These are phyloP conservation scores for Atkinsonella texensis DNA, from an alignment of 2,329 filamentous ascomycete species.

Conservation along the genomic window DNA sequence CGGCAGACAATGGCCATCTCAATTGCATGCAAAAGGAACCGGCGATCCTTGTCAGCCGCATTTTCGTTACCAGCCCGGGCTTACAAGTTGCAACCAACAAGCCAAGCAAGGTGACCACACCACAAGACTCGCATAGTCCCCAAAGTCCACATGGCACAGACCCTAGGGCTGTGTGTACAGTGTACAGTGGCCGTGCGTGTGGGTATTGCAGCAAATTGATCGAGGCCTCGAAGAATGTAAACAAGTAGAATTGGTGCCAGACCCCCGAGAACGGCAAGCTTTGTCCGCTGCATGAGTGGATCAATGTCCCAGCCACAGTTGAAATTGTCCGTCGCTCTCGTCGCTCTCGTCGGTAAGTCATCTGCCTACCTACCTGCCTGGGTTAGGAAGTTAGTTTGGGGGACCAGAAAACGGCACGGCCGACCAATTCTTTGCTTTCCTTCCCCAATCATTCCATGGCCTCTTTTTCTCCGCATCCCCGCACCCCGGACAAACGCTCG, in stretches of 20 bases:
- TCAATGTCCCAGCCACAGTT: too few relatives aligned
- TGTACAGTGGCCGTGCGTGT: too few relatives aligned
- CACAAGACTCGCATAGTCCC: too few relatives aligned
- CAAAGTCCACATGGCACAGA: neutral
- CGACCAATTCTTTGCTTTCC: too few relatives aligned
- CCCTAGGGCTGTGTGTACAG: too few relatives aligned
- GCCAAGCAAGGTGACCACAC: neutral
- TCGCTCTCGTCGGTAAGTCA: too few relatives aligned
- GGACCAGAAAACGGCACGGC: neutral
- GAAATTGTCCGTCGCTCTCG: too few relatives aligned
- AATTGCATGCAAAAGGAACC: slow-evolving; percentile 3
- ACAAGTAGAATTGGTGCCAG: neutral
- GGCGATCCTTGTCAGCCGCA: slow-evolving; percentile 1
- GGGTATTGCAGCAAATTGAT: neutral
- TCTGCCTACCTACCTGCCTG: too few relatives aligned
- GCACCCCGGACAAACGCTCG: slow-evolving; percentile 1
- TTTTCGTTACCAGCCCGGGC: neutral
- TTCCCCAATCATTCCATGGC: too few relatives aligned
- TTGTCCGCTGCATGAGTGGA: neutral
- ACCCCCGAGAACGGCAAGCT: neutral
- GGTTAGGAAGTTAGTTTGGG: neutral
- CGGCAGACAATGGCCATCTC: slow-evolving; percentile 9
- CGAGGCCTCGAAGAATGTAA: neutral
- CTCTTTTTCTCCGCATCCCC: slow-evolving; percentile 5
- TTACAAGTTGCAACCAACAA: neutral